Conservation (phyloP, 1,139 yeast genomes). For the Suhomyces wounanorum region DNA sequence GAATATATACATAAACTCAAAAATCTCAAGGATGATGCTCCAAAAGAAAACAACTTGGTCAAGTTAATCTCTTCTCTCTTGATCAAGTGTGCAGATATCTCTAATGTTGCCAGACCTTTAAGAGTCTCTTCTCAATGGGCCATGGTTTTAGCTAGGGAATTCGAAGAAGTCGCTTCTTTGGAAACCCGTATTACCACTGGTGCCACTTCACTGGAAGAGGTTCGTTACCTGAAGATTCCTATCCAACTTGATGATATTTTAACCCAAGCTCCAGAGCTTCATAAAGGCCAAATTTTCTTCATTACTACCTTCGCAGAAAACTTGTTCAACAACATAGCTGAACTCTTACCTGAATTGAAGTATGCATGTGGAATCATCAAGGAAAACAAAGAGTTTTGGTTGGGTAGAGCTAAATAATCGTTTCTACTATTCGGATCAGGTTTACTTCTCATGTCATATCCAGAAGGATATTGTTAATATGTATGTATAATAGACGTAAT, state of each 20-base stretch:
- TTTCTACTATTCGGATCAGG: not conserved
- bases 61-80: constrained; percentile 64
- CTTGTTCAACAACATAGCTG: constrained; percentile 65
- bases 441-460: not conserved
- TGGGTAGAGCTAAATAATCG: constrained; percentile 3
- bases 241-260: constrained; percentile 41
- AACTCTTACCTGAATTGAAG: constrained; percentile 55
- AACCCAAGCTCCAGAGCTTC: constrained; percentile 49
- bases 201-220: constrained; percentile 16
- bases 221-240: constrained; percentile 35
- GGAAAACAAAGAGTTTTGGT: constrained; percentile 50
- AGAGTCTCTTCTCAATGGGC: constrained; percentile 87
- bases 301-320: constrained; percentile 79
- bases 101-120: constrained; percentile 84
- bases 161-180: constrained; percentile 63
- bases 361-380: constrained; percentile 53
- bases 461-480: not conserved
- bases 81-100: constrained; percentile 91
- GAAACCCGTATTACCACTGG: constrained; percentile 40
- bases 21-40: constrained; percentile 26
- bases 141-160: constrained; percentile 70
- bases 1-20: constrained; percentile 60
- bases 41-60: constrained; percentile 31
- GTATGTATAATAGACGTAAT: constrained; percentile 7
- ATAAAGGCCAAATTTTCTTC: constrained; percentile 82